Evolutionary conservation across 768 basidiomycete genomes (phyloP), one percentile per base, ranked within the genome.

Genomic region (Boletus edulis): DNA sequence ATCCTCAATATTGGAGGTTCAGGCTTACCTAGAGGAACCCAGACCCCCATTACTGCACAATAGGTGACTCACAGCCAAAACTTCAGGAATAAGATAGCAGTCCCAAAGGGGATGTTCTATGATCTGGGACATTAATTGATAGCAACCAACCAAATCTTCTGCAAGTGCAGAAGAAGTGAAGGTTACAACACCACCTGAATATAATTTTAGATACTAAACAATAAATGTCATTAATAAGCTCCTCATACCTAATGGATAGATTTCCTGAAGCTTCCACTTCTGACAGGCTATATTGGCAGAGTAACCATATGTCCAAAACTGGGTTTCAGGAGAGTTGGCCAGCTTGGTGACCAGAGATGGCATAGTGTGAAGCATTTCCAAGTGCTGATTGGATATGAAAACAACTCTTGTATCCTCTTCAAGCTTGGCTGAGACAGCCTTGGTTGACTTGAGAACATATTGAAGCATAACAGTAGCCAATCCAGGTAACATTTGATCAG

Each of bases 221-320:
- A 4, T 0, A 57, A 29, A 27, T 1, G 47, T 41, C 9, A 10
- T 32, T 4, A 39, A n/a, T 22, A 0, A 32, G 1, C 10, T 4
- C 18, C 17, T 67, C 79, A 47, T 63, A 89, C 89, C 89, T 53
- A 81, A 67, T 38, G 86, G 85, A 62, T 81, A 90, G 12, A 91
- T 79, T 57, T 86, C 85, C 32, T 78, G 76, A 9, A 89, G 61
- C n/a, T 79, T 80, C 87, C 85, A 88, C 32, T 75, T 69, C 7
- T 74, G 65, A 17, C 75, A 76, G n/a, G 75, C 67, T 14, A 87
- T 70, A 17, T 65, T 75, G 29, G 79, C 68, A 67, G 87, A 81
- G 12, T 84, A 81, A 0, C 89, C 89, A 71, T 85, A 92, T 1
- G 80, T 80, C 63, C 83, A 82, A 60, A 90, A 89, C 34, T 79